These are phyloP conservation scores for Fraxinus platypoda DNA, from an alignment of 305 asterid species.

Conservation along the genomic window DNA sequence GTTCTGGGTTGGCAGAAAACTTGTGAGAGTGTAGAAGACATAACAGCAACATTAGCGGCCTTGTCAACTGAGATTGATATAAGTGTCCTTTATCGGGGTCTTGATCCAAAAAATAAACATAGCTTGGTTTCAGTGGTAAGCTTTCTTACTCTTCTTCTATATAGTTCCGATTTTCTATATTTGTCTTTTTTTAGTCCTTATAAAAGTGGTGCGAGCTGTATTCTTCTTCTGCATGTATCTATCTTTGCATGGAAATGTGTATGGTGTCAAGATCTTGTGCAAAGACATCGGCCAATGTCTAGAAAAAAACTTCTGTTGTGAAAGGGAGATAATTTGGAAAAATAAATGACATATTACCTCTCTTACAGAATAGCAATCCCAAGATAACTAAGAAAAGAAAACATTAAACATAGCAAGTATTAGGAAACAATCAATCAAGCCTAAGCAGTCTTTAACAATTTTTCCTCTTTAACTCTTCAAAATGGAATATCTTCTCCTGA, in stretches of 20 bases:
- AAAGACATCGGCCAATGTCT: background rate
- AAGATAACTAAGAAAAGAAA: background rate
- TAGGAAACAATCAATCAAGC: background rate
- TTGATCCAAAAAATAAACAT: conserved; percentile 70
- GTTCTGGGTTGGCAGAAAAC: conserved; percentile 96
- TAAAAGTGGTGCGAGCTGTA: background rate
- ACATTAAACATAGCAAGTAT: background rate
- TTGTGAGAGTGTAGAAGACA: conserved; percentile 75
- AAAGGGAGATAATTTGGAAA: background rate
- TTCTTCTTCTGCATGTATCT: background rate
- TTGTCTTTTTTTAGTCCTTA: background rate
- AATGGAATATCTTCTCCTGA: background rate
- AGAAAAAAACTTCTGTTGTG: background rate
- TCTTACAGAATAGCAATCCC: background rate
- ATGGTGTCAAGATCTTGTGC: background rate
- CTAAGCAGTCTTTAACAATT: background rate
- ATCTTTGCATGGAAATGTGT: background rate
- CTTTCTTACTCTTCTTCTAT: conserved; percentile 19
- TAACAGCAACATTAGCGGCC: conserved; percentile 65
- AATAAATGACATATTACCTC: background rate
- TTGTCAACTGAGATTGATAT: conserved; percentile 81
- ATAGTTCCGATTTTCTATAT: background rate
- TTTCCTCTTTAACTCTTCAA: background rate
- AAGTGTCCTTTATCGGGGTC: conserved; percentile 81
- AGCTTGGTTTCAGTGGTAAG: conserved; percentile 90